Conservation (phyloP, 2,329 filamentous ascomycete genomes). For the Coniochaeta sp. region DNA sequence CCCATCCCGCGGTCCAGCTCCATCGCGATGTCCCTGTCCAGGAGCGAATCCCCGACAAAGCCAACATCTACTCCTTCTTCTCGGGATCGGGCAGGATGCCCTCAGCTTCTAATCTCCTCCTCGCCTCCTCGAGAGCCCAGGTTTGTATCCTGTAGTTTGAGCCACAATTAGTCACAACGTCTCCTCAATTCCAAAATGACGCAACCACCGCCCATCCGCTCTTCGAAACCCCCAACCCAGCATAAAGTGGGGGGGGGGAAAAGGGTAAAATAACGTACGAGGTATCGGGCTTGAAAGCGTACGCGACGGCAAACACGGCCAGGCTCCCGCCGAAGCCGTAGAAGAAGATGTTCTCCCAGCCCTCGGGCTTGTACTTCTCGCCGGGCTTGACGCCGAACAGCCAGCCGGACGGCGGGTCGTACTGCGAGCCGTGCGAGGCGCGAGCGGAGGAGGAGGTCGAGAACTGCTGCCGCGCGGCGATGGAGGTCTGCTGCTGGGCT, state of each 20-base stretch:
- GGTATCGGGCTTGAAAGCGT: constrained; percentile 97
- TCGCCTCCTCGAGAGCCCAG: constrained; percentile 95
- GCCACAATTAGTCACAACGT: neutral
- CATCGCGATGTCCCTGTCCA: neutral
- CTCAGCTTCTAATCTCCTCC: constrained; percentile 90
- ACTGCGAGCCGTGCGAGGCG: constrained; percentile 65
- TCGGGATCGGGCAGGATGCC: constrained; percentile 81
- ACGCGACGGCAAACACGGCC: constrained; percentile 66
- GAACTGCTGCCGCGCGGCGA: neutral
- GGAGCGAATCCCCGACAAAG: too few species aligned
- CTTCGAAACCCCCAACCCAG: neutral
- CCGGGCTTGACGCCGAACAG: constrained; percentile 91
- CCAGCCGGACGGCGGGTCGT: constrained; percentile 86
- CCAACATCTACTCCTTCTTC: constrained; percentile 27
- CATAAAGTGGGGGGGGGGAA: neutral
- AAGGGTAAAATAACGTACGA: constrained; percentile 65
- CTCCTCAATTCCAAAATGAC: constrained; percentile 15
- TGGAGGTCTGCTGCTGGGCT: too few species aligned
- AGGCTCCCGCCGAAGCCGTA: constrained; percentile 80
- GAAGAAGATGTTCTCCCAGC: constrained; percentile 85
- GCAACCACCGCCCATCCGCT: constrained; percentile 7
- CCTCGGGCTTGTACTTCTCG: constrained; percentile 92
- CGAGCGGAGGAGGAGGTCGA: neutral
- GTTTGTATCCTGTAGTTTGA: constrained; percentile 76
- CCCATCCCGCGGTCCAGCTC: neutral